Conservation (phyloP, 805 yeast species). For the Suhomyces xylopsoci region DNA sequence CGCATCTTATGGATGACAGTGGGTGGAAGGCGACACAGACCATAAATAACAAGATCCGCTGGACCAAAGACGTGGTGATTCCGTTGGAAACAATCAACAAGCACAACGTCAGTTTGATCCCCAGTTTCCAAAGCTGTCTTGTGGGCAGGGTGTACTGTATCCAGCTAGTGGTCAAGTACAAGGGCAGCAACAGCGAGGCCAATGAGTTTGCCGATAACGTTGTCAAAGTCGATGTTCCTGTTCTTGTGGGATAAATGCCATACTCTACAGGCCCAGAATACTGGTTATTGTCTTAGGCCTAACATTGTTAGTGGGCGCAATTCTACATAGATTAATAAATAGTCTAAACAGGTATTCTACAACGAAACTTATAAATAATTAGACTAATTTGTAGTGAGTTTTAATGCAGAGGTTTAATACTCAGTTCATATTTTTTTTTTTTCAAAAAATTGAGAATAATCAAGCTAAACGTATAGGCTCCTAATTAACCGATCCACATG, state of each 20-base stretch:
- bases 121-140: slow-evolving; percentile 62
- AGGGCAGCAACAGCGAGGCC: slow-evolving; percentile 36
- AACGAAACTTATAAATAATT: too few relatives aligned
- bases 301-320: background rate
- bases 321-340: background rate
- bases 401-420: background rate
- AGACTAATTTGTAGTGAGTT: background rate
- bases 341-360: background rate
- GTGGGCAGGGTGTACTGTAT: slow-evolving; percentile 57
- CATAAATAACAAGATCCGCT: slow-evolving; percentile 23
- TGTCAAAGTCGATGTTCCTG: slow-evolving; percentile 34
- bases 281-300: background rate
- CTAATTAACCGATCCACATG: too few relatives aligned
- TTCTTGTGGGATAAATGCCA: slow-evolving; percentile 28
- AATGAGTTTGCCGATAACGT: slow-evolving; percentile 30
- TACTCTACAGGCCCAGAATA: background rate
- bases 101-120: slow-evolving; percentile 50
- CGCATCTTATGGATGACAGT: slow-evolving; percentile 22
- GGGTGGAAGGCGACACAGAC: slow-evolving; percentile 29
- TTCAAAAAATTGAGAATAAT: too few relatives aligned
- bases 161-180: slow-evolving; percentile 34
- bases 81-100: slow-evolving; percentile 43
- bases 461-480: too few relatives aligned
- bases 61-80: slow-evolving; percentile 34
- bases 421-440: too few relatives aligned